These are phyloP conservation scores for Suillus subalutaceus DNA, from an alignment of 768 basidiomycete genomes.

Conservation along the genomic window DNA sequence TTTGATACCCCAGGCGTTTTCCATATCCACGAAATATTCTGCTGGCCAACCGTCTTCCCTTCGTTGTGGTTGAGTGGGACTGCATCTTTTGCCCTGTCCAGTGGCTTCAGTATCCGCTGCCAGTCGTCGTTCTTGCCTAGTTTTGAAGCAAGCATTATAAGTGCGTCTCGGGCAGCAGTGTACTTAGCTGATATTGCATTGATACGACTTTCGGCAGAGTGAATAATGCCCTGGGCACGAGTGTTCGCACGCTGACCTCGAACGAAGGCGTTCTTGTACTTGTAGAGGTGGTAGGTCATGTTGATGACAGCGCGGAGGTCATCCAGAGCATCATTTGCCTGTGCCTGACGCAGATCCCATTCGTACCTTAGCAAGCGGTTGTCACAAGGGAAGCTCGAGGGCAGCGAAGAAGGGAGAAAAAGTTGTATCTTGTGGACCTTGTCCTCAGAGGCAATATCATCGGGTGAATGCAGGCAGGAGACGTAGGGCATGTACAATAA, in stretches of 20 bases:
- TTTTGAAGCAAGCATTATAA: no score
- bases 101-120: background rate
- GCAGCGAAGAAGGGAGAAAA: background rate
- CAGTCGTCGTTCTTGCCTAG: background rate
- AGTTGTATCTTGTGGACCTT: background rate
- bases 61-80: background rate
- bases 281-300: constrained; percentile 5
- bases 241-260: background rate
- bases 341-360: background rate
- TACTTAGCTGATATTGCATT: no score
- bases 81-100: background rate
- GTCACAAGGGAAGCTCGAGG: background rate
- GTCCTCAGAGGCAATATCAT: background rate
- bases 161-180: no score
- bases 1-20: no score
- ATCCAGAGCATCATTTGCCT: background rate
- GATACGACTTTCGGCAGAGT: no score
- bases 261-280: background rate
- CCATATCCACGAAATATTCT: background rate
- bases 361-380: background rate
- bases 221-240: no score
- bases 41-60: background rate
- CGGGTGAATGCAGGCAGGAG: background rate
- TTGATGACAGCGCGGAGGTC: background rate
- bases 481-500: background rate